Base-by-base conservation (phyloP, 345 rosid species). In the Aethionema arabicum region DNA sequence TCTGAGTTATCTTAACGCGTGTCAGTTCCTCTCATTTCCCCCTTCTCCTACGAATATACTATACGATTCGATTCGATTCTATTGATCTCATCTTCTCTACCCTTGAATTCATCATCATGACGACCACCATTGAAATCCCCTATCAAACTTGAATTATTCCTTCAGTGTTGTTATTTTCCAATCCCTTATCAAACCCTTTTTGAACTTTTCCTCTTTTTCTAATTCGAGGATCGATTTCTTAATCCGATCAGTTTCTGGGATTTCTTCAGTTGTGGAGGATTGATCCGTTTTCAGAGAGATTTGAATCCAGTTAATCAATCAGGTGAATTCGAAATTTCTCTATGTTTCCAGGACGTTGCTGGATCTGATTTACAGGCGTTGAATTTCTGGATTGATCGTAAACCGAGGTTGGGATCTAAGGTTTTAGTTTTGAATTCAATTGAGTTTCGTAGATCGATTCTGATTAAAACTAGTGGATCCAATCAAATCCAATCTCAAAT, bases 1-100 rank as follows among this genome's bases (percentile, higher is more conserved):
- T 8, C 7, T 32, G 46, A 43, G 54, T 46, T 61, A 69, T 69
- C 73, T 69, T 6, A 46, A 69, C 62, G 36, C 62, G 73, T 69
- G 73, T 68, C 66, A 59, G 54, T 51, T 33, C 8, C 45, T 53
- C 62, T 47, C 50, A n/a, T 11, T 51, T 32, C 5, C 13, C n/a
- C 44, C 44, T 40, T 9, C 67, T 27, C 58, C 50, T 30, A 42
- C 45, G 72, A 59, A 67, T 50, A 58, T 42, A 36, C 52, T 16
- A 60, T 64, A 16, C 52, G 27, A 52, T 52, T 46, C 50, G 5
- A 33, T 33, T 33, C 31, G n/a, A 56, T 33, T 32, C 59, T 38
- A 56, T 68, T 31, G 46, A 45, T 61, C 61, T 62, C 31, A 40
- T 48, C 58, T 21, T 21, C 27, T 21, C 27, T 21, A 21, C 27